A percentile compares a stretch with the other conserved stretches of the same genome.
phyloP scores from a whole-genome alignment of 192 early-diverging fungal species.

The Coemansia sp. region DNA sequence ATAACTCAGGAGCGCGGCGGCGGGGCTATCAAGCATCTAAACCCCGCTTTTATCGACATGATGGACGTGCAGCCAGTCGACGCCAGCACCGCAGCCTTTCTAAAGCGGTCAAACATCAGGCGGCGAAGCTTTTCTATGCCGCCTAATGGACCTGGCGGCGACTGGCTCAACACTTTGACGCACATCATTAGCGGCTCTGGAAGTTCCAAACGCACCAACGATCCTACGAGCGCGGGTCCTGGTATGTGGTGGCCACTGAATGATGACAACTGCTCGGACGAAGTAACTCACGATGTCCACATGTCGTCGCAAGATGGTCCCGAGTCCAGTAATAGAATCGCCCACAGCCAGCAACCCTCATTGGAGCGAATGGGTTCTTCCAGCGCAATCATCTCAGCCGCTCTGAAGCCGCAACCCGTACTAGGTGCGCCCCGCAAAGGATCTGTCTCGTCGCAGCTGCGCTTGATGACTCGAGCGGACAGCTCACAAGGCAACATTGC shows the following conservation, averaged over 20 bases:
- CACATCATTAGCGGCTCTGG: slow-evolving; percentile 20
- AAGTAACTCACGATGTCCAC: slow-evolving; percentile 47
- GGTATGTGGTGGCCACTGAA: slow-evolving; percentile 58
- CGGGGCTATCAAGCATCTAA: slow-evolving; percentile 35
- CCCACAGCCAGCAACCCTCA: not conserved
- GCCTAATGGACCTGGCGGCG: slow-evolving; percentile 23
- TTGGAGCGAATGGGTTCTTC: slow-evolving; percentile 44
- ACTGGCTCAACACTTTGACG: slow-evolving; percentile 34
- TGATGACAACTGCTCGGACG: slow-evolving; percentile 53
- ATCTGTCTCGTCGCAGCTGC: slow-evolving; percentile 51
- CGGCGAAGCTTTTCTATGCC: slow-evolving; percentile 48
- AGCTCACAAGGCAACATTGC: slow-evolving; percentile 12
- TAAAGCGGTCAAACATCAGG: slow-evolving; percentile 46
- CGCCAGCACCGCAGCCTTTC: slow-evolving; percentile 26
- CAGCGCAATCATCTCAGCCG: slow-evolving; percentile 15
- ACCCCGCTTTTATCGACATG: slow-evolving; percentile 55
- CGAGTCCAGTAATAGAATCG: slow-evolving; percentile 2
- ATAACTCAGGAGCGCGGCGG: slow-evolving; percentile 52
- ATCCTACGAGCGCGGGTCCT: slow-evolving; percentile 25
- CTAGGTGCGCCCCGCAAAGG: slow-evolving; percentile 35
- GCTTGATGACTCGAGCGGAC: slow-evolving; percentile 44
- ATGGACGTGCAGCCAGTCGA: slow-evolving; percentile 56
- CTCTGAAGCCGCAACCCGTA: slow-evolving; percentile 14
- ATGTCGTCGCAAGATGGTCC: slow-evolving; percentile 22
- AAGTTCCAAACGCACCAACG: slow-evolving; percentile 5